Evolutionary conservation across 352 stramenopile genomes (phyloP).

Genomic region (Phytophthora constricta): DNA sequence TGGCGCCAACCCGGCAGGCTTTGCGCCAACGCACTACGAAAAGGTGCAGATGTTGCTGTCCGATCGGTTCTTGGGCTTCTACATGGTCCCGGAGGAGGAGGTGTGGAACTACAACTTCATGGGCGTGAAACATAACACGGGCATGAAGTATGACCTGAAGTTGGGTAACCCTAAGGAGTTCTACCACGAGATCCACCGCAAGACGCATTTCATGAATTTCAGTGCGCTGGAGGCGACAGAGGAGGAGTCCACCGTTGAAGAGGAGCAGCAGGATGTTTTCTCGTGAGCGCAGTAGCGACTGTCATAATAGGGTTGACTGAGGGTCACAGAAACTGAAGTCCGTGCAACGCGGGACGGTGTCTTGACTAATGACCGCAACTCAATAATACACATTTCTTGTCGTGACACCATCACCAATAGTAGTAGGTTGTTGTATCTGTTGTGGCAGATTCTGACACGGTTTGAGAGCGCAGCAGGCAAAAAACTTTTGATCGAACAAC

Average conservation of each 20-base stretch:
- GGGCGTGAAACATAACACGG: slow-evolving; percentile 97
- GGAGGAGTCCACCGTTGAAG: slow-evolving; percentile 88
- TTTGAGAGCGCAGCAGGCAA: too few species aligned
- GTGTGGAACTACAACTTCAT: slow-evolving; percentile 99
- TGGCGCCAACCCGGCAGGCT: slow-evolving; percentile 94
- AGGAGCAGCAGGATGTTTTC: slow-evolving; percentile 92
- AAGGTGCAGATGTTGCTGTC: slow-evolving; percentile 99
- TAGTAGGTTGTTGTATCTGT: too few species aligned
- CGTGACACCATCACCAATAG: background rate
- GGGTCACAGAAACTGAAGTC: background rate
- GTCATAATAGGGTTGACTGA: background rate
- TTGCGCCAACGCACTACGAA: slow-evolving; percentile 97
- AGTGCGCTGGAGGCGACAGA: slow-evolving; percentile 96
- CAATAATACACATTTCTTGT: slow-evolving; percentile 1
- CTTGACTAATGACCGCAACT: background rate
- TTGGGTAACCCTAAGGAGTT: slow-evolving; percentile 99
- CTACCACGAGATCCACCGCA: slow-evolving; percentile 98
- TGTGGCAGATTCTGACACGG: too few species aligned
- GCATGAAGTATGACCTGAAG: slow-evolving; percentile 98
- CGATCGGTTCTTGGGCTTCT: slow-evolving; percentile 99
- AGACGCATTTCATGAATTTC: slow-evolving; percentile 99
- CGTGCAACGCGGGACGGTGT: background rate
- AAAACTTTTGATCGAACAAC: too few species aligned
- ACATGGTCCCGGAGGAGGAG: slow-evolving; percentile 98
- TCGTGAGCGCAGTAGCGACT: slow-evolving; percentile 34